Percentiles rank a stretch among this genome's conserved stretches.
phyloP scores from a whole-genome alignment of 1,284 basidiomycete species.

The Erythrobasidium hasegawianum region DNA sequence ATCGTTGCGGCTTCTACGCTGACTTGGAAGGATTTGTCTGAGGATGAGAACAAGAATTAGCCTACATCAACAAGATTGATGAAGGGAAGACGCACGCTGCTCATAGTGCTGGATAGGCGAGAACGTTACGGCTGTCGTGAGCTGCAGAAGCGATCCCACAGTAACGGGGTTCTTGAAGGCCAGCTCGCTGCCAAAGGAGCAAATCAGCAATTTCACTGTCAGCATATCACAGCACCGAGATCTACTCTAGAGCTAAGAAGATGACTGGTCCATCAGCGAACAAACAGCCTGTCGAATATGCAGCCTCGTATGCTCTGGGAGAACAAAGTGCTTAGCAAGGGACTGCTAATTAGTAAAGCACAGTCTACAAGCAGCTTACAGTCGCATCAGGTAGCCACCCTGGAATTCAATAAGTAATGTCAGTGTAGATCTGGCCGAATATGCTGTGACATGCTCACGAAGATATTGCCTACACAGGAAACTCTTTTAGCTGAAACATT shows the following conservation, averaged over 20 bases:
- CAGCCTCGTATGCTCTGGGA: constrained; percentile 48
- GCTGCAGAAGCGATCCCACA: constrained; percentile 26
- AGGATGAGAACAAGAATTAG: too few species aligned
- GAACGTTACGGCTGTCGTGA: constrained; percentile 32
- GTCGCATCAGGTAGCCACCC: constrained; percentile 41
- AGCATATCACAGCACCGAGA: not conserved
- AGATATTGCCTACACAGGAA: constrained; percentile 38
- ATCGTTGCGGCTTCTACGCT: constrained; percentile 35
- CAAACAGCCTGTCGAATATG: constrained; percentile 47
- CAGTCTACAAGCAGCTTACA: constrained; percentile 22
- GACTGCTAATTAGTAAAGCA: too few species aligned
- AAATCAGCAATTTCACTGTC: too few species aligned
- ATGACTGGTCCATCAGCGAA: constrained; percentile 47
- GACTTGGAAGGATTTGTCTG: constrained; percentile 35
- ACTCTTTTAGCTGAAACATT: too few species aligned
- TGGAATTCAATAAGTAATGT: not conserved
- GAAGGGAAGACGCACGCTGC: constrained; percentile 30
- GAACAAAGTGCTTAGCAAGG: too few species aligned
- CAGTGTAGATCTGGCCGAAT: not conserved
- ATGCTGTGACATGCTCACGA: constrained; percentile 17
- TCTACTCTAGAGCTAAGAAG: constrained; percentile 49
- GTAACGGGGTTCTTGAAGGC: constrained; percentile 41
- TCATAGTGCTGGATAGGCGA: constrained; percentile 30
- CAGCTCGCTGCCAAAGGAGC: constrained; percentile 40
- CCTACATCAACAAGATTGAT: too few species aligned